Evolutionary conservation across 176 grass and related monocot species (phyloP), one percentile per base, ranked within the genome.

Genomic region (Carex myosuroides): DNA sequence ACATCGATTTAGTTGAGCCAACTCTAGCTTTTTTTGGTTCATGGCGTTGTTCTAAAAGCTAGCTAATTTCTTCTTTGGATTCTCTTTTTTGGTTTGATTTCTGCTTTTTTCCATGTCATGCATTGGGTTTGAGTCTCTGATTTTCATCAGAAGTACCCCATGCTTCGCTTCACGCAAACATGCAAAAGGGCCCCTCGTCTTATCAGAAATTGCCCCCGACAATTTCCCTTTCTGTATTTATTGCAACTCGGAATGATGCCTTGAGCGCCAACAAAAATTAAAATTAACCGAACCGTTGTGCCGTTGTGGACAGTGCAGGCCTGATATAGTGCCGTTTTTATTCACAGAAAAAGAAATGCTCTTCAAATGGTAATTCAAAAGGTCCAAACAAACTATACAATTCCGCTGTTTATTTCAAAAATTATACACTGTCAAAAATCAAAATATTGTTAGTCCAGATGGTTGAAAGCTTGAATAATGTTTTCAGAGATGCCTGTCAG

Each of bases 51-150:
- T 22, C n/a, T 52, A 24, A 74, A 74, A 74, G 70, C 20, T 29
- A 26, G 60, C 46, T 83, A 29, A 66, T 83, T 69, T 68, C 44
- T 83, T 68, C 81, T 46, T 83, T 83, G 81, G 81, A 83, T 83
- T 83, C 81, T 83, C 81, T 54, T 68, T 63, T 81, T 35, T 83
- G 41, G 62, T 83, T 83, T 83, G 20, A 64, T 67, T 82, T 82
- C 44, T 82, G 39, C 12, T 67, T 82, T 66, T 82, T 24, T 50
- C 46, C 46, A 50, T 50, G 46, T 50, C 58, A 75, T 75, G 70
- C 62, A 64, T 48, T n/a, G 60, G 60, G 30, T 64, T 46, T 22
- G 18, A 18, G 37, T 29, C 42, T 82, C 41, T 64, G 80, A 65
- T 46, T 64, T 44, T 29, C 44, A 74, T 14, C 71, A 54, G 46